Base-by-base conservation (phyloP, 1,284 basidiomycete genomes). In the Cutaneotrichosporon dermatis region DNA sequence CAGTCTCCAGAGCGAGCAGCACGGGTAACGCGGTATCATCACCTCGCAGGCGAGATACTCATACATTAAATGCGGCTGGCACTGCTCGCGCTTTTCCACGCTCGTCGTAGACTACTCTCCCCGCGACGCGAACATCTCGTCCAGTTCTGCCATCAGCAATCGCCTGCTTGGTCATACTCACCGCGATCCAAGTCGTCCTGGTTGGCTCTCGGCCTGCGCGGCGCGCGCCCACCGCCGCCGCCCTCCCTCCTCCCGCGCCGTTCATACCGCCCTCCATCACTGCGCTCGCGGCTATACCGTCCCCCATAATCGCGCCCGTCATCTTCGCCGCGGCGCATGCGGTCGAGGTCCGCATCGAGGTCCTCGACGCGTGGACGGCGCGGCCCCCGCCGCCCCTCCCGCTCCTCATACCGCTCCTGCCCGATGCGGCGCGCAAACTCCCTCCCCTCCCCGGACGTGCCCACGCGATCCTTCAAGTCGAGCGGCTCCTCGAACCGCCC, bases 181-280 rank as follows among this genome's bases (percentile, higher is more conserved):
- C 74, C 74, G 41, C 64, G 67, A 56, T 76, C 74, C 25, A 76
- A 57, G 57, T 73, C 74, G 6, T 73, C 74, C 56, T 66, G 58
- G 48, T 53, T 49, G 34, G 57, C 59, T 10, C 58, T 36, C 41
- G 66, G 55, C 55, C 54, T 54, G 41, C 67, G 56, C 51, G 56
- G 56, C 9, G 25, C 25, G 25, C 64, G 16, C 7, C 61, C 34
- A 40, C 44, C 50, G 35, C 62, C 55, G 8, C 56, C 37, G 2
- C 58, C 57, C 11, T 51, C 43, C 15, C 52, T 36, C 37, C 59
- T 51, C n/a, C 46, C 55, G 33, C 37, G 25, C 25, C 25, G 25
- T 25, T 25, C 25, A 25, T 25, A 25, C 25, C 25, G 46, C 13
- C 54, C 6, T 3, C 43, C 57, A 13, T 40, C 4, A 40, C 49